These are phyloP conservation scores for Cytauxzoon felis DNA, from an alignment of 169 alveolate species.

Conservation along the genomic window DNA sequence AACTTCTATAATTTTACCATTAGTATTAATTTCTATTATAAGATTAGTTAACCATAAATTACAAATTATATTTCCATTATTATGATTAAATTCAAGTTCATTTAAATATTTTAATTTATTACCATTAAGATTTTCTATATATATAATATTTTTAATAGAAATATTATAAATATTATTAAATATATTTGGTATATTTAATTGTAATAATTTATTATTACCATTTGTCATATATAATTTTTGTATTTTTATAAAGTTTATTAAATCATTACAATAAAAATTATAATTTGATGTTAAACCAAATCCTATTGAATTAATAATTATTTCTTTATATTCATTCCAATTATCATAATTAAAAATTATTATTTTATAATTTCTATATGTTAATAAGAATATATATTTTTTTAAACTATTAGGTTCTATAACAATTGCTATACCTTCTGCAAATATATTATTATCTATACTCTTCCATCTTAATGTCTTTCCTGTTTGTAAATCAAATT, in stretches of 20 bases:
- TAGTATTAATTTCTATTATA: conserved; percentile 43
- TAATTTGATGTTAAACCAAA: conserved; percentile 66
- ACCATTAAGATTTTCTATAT: conserved; percentile 57
- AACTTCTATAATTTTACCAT: conserved; percentile 39
- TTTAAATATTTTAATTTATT: conserved; percentile 25
- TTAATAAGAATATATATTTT: conserved; percentile 43
- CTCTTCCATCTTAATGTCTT: conserved; percentile 23
- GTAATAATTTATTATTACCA: conserved; percentile 51
- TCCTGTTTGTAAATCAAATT: conserved; percentile 40
- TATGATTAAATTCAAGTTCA: conserved; percentile 62
- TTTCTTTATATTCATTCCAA: conserved; percentile 20
- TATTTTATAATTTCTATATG: conserved; percentile 52
- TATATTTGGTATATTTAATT: conserved; percentile 41
- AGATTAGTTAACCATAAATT: conserved; percentile 57
- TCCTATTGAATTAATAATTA: conserved; percentile 35
- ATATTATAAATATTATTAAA: conserved; percentile 30
- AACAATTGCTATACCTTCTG: conserved; percentile 63
- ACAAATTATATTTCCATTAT: conserved; percentile 37
- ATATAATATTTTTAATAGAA: not conserved
- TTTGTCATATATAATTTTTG: conserved; percentile 65
- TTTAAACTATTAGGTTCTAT: conserved; percentile 62
- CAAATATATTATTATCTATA: conserved; percentile 38
- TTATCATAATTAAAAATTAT: conserved; percentile 53
- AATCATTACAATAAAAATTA: conserved; percentile 15
- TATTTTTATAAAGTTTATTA: conserved; percentile 18